phyloP scores from a whole-genome alignment of 2,329 filamentous ascomycete species.

The Botrytis cinerea region DNA sequence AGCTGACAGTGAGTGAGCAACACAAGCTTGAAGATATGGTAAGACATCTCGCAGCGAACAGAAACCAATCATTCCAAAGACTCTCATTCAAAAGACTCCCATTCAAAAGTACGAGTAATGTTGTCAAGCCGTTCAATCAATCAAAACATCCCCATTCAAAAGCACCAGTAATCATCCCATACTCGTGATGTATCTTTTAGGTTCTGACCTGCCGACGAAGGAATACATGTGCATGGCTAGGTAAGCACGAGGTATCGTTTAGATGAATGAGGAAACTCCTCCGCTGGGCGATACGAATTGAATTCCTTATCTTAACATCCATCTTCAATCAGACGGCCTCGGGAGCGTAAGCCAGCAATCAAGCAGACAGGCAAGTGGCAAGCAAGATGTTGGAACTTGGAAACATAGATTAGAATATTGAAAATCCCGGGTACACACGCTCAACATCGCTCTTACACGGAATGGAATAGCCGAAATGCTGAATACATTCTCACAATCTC shows the following conservation, averaged over 20 bases:
- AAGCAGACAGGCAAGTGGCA: background rate
- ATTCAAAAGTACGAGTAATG: background rate
- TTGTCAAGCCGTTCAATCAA: background rate
- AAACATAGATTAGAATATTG: background rate
- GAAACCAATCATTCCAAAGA: background rate
- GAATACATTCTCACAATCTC: background rate
- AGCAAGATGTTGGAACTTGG: background rate
- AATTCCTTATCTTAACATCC: background rate
- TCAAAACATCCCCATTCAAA: background rate
- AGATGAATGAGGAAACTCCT: background rate
- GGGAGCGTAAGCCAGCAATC: background rate
- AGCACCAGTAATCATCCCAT: background rate
- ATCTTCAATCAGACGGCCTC: background rate
- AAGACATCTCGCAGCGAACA: background rate
- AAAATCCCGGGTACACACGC: background rate
- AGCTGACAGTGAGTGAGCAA: background rate
- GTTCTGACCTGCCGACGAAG: background rate
- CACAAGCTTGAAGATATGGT: background rate
- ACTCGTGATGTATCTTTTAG: background rate
- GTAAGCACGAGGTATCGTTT: background rate
- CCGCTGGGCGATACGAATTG: background rate
- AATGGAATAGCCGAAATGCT: background rate
- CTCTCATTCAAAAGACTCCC: background rate
- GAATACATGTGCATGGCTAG: background rate
- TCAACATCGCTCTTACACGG: conserved; percentile 3